Conservation (phyloP, 2,329 filamentous ascomycete species). For the Escovopsis sp. region DNA sequence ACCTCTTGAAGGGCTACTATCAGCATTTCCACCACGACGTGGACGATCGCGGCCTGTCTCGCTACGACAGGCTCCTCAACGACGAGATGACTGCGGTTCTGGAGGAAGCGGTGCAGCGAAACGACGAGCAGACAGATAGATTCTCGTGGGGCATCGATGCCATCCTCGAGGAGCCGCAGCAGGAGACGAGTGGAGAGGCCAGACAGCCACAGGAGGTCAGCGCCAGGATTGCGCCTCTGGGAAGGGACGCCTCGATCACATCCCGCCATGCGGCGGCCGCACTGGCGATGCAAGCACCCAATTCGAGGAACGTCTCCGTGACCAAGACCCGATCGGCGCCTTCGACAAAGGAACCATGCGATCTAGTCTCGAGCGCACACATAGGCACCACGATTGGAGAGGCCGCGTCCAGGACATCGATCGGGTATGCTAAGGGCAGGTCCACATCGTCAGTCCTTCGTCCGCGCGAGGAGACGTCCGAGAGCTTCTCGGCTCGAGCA, state of each 20-base stretch:
- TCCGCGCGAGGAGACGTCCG: conserved; percentile 6
- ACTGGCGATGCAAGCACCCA: conserved; percentile 24
- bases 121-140: conserved; percentile 49
- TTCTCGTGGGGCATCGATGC: conserved; percentile 45
- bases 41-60: conserved; percentile 51
- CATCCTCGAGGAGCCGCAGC: conserved; percentile 24
- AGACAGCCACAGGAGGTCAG: not conserved
- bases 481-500: not conserved
- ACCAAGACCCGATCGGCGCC: too few species aligned
- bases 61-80: conserved; percentile 44
- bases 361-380: too few species aligned
- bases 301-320: not conserved
- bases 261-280: conserved; percentile 39
- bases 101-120: conserved; percentile 47
- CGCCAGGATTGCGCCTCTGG: not conserved
- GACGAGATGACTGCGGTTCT: conserved; percentile 34
- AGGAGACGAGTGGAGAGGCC: not conserved
- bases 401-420: conserved; percentile 60
- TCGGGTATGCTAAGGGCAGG: conserved; percentile 73
- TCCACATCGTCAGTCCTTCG: conserved; percentile 32
- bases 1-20: conserved; percentile 46
- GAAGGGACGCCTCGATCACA: conserved; percentile 13
- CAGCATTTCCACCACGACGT: conserved; percentile 44
- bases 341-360: not conserved
- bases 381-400: conserved; percentile 27